Evolutionary conservation across 2,329 filamentous ascomycete genomes (phyloP), one percentile per base, ranked within the genome.

Genomic region (Diplodia seriata): DNA sequence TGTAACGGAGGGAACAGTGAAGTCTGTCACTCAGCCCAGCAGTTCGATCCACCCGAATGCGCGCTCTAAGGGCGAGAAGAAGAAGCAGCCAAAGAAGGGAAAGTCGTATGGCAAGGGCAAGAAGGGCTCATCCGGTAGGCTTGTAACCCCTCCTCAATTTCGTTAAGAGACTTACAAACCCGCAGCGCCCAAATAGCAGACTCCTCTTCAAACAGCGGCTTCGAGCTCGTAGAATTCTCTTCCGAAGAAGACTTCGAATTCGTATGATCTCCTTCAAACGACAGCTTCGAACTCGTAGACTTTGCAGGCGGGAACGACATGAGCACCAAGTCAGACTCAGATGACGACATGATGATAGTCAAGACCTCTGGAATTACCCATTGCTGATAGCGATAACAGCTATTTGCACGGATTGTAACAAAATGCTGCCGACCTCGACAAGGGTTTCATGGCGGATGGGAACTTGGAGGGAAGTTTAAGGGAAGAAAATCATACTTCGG

Each of bases 21-120:
- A 53, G 59, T 11, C 29, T 3, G 12, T 9, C 9, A 9, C 59
- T 26, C 59, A 51, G 18, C 26, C 50, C 12, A 59, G 29, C 12
- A 18, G 53, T 14, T 67, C 64, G 2, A 67, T 67, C 40, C 64
- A 67, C 23, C 64, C 64, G 6, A 50, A 29, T 4, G 64, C 64
- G 26, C 64, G 64, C n/a, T 40, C 50, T n/a, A 67, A 66, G 40
- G 40, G 54, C 7, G 29, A 56, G 7, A 66, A 59, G 40, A 67
- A 59, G 47, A 67, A 57, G 51, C 40, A 31, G 18, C 3, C 29
- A 29, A 67, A 67, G 47, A 67, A 59, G 54, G 47, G 23, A 53
- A 67, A 67, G 64, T 51, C 59, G 23, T 63, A 51, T 14, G 59
- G 59, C n/a, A 63, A 63, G n/a, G 47, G 59, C n/a, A 63, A 63